Conservation (phyloP, 495 filamentous ascomycete species). For the Tuber melanosporum region DNA sequence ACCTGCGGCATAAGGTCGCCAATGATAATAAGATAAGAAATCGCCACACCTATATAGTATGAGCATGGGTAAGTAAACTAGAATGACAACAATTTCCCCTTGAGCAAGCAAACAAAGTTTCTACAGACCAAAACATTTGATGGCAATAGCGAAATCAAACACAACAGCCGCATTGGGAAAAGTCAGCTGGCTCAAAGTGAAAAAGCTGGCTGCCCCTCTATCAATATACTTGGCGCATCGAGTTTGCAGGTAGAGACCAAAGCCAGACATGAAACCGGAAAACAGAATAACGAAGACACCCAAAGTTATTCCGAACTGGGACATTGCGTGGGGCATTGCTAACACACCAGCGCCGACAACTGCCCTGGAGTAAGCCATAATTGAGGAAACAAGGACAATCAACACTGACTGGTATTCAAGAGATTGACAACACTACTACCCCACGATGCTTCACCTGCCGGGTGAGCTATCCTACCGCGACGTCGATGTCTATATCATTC, state of each 20-base stretch:
- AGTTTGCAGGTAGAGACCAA: conserved; percentile 90
- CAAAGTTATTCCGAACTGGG: conserved; percentile 79
- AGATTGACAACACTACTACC: conserved; percentile 88
- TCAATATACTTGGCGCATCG: conserved; percentile 89
- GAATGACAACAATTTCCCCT: background rate
- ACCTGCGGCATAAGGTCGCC: conserved; percentile 97
- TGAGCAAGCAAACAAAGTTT: background rate
- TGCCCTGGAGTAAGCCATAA: conserved; percentile 42
- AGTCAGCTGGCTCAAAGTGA: conserved; percentile 87
- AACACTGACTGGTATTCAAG: conserved; percentile 78
- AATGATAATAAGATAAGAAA: conserved; percentile 97
- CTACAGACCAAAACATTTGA: conserved; percentile 78
- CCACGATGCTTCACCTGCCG: conserved; percentile 74
- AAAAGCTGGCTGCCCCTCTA: conserved; percentile 73
- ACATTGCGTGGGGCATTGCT: conserved; percentile 88
- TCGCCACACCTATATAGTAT: conserved; percentile 56
- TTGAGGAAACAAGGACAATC: conserved; percentile 3
- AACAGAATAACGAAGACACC: conserved; percentile 81
- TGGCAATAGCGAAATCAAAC: conserved; percentile 91
- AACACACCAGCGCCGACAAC: conserved; percentile 90
- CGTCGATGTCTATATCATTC: conserved; percentile 25
- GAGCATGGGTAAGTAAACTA: background rate
- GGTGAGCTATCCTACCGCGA: conserved; percentile 18
- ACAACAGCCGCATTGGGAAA: conserved; percentile 94
- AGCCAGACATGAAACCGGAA: conserved; percentile 79